phyloP scores from a whole-genome alignment of 1,284 basidiomycete genomes.

The Ustilago curta region DNA sequence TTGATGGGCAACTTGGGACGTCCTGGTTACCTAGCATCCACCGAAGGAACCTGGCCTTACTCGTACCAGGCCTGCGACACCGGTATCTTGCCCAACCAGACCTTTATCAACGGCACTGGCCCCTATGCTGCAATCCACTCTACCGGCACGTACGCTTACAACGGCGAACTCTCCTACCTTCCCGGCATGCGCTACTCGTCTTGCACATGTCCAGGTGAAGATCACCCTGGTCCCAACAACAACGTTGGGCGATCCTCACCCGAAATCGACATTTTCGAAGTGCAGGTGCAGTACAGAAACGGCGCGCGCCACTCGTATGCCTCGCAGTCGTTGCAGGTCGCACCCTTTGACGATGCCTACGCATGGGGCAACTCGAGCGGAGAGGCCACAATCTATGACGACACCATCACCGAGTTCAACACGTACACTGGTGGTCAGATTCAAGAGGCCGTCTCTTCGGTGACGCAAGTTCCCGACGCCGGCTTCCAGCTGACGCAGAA shows the following conservation, averaged over 20 bases:
- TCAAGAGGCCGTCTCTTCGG: slow-evolving; percentile 68
- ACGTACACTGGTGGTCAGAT: slow-evolving; percentile 63
- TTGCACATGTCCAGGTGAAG: slow-evolving; percentile 63
- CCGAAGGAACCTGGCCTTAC: slow-evolving; percentile 70
- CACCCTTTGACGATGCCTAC: slow-evolving; percentile 66
- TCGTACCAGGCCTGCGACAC: slow-evolving; percentile 69
- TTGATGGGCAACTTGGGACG: slow-evolving; percentile 66
- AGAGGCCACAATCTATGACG: slow-evolving; percentile 57
- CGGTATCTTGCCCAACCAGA: slow-evolving; percentile 65
- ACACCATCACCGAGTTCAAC: slow-evolving; percentile 57
- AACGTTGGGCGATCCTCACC: slow-evolving; percentile 66
- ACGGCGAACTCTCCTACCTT: slow-evolving; percentile 50
- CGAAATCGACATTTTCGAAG: slow-evolving; percentile 69
- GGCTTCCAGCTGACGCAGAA: slow-evolving; percentile 52
- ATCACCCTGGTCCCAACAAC: slow-evolving; percentile 63
- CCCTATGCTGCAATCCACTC: slow-evolving; percentile 49
- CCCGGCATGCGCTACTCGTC: slow-evolving; percentile 64
- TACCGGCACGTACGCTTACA: slow-evolving; percentile 57
- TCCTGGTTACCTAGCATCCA: slow-evolving; percentile 66
- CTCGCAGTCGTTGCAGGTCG: slow-evolving; percentile 68
- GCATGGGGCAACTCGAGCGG: slow-evolving; percentile 52
- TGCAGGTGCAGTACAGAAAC: slow-evolving; percentile 72
- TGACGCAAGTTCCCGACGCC: slow-evolving; percentile 57
- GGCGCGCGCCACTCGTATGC: slow-evolving; percentile 56
- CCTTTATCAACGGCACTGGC: slow-evolving; percentile 51